A percentile compares a stretch with the other conserved stretches of the same genome.
Conservation (phyloP, 2,329 filamentous ascomycete species). For the Claviceps monticola region DNA sequence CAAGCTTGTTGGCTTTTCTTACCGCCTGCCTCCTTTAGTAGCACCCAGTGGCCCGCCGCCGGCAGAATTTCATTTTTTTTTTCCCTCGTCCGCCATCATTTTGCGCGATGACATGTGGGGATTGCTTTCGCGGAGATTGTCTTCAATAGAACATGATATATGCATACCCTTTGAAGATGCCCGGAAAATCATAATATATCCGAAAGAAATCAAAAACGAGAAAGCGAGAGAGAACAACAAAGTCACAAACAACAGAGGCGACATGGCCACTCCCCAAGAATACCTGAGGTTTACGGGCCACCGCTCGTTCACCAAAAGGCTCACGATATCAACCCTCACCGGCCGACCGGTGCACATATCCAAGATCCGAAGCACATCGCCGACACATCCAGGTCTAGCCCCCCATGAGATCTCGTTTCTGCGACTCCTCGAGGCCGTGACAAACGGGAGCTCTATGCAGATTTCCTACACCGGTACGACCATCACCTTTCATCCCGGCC, state of each 20-base stretch:
- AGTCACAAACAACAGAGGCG: not conserved
- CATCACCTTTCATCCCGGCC: slow-evolving; percentile 77
- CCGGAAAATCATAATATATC: not conserved
- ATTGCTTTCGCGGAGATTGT: not conserved
- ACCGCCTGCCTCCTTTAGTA: slow-evolving; percentile 18
- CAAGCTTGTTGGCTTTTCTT: not conserved
- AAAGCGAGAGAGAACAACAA: not conserved
- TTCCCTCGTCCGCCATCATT: not conserved
- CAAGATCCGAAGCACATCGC: slow-evolving; percentile 77
- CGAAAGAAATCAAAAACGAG: not conserved
- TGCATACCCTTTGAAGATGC: not conserved
- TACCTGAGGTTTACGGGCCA: slow-evolving; percentile 72
- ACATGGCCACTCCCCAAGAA: slow-evolving; percentile 30
- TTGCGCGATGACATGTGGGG: not conserved
- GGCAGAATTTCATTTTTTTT: slow-evolving; percentile 23
- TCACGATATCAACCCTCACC: slow-evolving; percentile 82
- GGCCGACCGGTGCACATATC: slow-evolving; percentile 84
- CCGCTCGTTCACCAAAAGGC: slow-evolving; percentile 66
- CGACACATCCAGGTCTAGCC: slow-evolving; percentile 75
- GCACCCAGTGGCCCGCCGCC: not conserved
- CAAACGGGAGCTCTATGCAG: slow-evolving; percentile 88
- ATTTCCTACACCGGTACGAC: slow-evolving; percentile 95
- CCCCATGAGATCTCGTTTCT: slow-evolving; percentile 92
- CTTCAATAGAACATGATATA: not conserved
- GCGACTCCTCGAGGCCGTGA: slow-evolving; percentile 83